Conservation (phyloP, 352 stramenopile genomes). For the Thalassiosira mediterranea region DNA sequence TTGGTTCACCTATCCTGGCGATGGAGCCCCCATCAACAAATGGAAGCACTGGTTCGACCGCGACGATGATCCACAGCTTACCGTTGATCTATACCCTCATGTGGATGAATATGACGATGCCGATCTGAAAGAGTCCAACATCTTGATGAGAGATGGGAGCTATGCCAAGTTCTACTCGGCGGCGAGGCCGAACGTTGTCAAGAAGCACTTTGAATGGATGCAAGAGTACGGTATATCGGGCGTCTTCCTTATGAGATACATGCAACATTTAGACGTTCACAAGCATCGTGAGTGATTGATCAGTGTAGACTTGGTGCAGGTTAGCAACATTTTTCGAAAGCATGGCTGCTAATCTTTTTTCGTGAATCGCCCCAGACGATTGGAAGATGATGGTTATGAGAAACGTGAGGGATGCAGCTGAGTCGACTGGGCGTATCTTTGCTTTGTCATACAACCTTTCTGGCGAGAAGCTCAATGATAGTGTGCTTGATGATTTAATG, state of each 20-base stretch:
- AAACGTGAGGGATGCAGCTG: constrained; percentile 46
- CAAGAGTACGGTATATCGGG: constrained; percentile 55
- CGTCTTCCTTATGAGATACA: constrained; percentile 59
- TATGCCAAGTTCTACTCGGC: constrained; percentile 49
- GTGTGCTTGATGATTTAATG: constrained; percentile 46
- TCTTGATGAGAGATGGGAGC: constrained; percentile 39
- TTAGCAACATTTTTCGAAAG: too few relatives aligned
- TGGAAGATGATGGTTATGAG: constrained; percentile 44
- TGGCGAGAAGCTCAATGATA: constrained; percentile 17
- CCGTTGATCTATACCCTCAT: constrained; percentile 52
- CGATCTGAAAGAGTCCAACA: constrained; percentile 44
- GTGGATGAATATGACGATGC: constrained; percentile 47
- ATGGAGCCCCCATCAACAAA: constrained; percentile 42
- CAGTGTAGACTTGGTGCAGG: too few relatives aligned
- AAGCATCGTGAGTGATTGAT: constrained; percentile 17
- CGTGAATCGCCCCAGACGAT: constrained; percentile 12
- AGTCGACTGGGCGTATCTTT: constrained; percentile 51
- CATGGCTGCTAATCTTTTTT: too few relatives aligned
- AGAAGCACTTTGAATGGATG: constrained; percentile 68
- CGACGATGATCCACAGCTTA: constrained; percentile 24
- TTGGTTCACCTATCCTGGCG: constrained; percentile 50
- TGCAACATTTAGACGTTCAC: constrained; percentile 21
- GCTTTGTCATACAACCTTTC: constrained; percentile 59
- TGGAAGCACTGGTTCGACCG: constrained; percentile 56
- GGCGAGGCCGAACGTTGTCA: constrained; percentile 33